Percentiles rank a stretch among this genome's conserved stretches.
Conservation (phyloP, 1,284 basidiomycete genomes). For the Gomphus sp. region DNA sequence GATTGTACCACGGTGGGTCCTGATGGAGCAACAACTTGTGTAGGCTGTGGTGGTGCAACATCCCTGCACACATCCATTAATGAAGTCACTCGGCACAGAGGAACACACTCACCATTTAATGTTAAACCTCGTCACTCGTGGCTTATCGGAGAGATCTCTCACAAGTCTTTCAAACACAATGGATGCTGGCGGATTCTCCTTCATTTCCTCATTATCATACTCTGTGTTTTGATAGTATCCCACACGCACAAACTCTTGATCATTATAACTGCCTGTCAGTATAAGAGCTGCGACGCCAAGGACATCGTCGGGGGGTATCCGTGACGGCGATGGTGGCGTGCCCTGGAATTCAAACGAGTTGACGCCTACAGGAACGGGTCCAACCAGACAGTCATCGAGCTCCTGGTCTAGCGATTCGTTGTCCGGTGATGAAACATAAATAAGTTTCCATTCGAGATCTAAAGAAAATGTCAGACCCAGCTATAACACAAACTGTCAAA, state of each 20-base stretch:
- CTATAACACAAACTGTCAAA: background rate
- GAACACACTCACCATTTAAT: constrained; percentile 63
- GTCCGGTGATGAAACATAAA: constrained; percentile 93
- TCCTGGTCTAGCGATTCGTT: constrained; percentile 92
- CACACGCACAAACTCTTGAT: constrained; percentile 97
- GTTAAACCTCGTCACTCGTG: constrained; percentile 87
- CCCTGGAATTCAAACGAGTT: constrained; percentile 97
- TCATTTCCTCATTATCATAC: constrained; percentile 91
- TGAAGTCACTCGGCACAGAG: background rate
- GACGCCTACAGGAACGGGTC: constrained; percentile 89
- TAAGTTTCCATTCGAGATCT: constrained; percentile 98
- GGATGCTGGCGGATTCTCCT: constrained; percentile 55
- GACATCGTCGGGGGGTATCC: constrained; percentile 77
- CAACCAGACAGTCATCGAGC: constrained; percentile 92
- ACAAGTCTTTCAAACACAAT: constrained; percentile 75
- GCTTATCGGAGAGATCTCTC: constrained; percentile 87
- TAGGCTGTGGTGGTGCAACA: constrained; percentile 45
- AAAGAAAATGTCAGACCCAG: background rate
- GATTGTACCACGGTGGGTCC: constrained; percentile 52
- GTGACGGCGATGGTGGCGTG: constrained; percentile 56
- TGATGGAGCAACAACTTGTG: constrained; percentile 20
- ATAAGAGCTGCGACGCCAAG: constrained; percentile 89
- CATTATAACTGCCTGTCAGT: constrained; percentile 82
- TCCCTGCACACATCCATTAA: constrained; percentile 39
- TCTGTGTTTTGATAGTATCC: constrained; percentile 99